Percentiles rank a stretch among this genome's conserved stretches.
phyloP scores from a whole-genome alignment of 306 rosid species.

The Abrus pulchellus region DNA sequence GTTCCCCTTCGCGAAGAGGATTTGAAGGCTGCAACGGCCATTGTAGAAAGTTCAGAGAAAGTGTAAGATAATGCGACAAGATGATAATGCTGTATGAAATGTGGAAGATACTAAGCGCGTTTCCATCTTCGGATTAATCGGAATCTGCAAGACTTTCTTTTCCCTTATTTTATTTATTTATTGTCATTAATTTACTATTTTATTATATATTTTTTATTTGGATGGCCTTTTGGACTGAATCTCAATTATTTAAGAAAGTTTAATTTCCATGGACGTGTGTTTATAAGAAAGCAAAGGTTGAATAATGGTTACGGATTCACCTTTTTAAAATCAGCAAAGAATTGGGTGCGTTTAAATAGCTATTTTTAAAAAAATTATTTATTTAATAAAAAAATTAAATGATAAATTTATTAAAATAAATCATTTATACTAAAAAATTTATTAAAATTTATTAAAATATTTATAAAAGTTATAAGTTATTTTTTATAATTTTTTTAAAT shows the following conservation, averaged over 20 bases:
- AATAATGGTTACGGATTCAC: not conserved
- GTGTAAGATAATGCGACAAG: not conserved
- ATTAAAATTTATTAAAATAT: too few relatives aligned
- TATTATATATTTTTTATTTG: not conserved
- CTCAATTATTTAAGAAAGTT: not conserved
- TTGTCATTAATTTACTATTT: not conserved
- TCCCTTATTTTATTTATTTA: not conserved
- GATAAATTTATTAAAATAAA: too few relatives aligned
- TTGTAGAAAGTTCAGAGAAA: slow-evolving; percentile 17
- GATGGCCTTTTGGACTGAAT: not conserved
- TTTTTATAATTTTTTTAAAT: too few relatives aligned
- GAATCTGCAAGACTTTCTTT: not conserved
- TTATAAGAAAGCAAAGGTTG: not conserved
- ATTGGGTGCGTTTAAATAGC: too few relatives aligned
- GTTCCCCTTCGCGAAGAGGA: slow-evolving; percentile 78
- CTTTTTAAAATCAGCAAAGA: too few relatives aligned
- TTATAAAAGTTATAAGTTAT: too few relatives aligned
- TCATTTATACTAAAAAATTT: too few relatives aligned
- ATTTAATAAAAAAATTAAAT: too few relatives aligned
- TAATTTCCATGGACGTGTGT: not conserved
- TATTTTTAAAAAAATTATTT: too few relatives aligned
- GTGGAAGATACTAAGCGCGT: not conserved
- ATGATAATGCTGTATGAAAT: not conserved
- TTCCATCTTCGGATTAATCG: slow-evolving; percentile 38
- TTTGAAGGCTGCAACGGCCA: slow-evolving; percentile 90